Evolutionary conservation across 1,284 basidiomycete species (phyloP).

Genomic region (Naganishia liquefaciens): DNA sequence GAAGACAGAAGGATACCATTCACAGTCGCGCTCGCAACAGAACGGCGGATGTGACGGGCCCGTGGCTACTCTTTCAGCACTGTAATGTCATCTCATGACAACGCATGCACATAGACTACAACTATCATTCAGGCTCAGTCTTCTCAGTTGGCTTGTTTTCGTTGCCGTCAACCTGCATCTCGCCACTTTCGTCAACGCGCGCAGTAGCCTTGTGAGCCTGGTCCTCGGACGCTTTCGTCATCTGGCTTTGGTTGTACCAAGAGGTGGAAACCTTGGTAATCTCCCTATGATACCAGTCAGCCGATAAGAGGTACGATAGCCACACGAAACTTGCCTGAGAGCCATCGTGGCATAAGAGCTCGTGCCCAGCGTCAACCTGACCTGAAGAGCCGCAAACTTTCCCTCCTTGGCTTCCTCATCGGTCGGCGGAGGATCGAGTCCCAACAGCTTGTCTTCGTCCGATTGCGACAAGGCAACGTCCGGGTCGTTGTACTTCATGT

Average conservation of each 20-base stretch:
- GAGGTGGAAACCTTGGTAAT: constrained; percentile 90
- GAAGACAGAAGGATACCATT: no score
- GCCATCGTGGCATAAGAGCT: constrained; percentile 96
- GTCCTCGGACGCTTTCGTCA: constrained; percentile 79
- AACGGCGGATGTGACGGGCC: no score
- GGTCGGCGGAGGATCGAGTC: constrained; percentile 68
- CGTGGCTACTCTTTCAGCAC: no score
- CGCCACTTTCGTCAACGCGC: constrained; percentile 6
- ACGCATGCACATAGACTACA: no score
- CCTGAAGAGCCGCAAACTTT: constrained; percentile 79
- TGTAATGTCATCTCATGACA: no score
- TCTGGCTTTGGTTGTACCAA: constrained; percentile 75
- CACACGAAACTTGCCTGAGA: constrained; percentile 57
- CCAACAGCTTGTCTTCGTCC: constrained; percentile 87
- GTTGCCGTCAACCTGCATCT: not conserved
- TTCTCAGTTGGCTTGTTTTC: not conserved
- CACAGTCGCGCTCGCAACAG: no score
- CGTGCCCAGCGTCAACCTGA: constrained; percentile 75
- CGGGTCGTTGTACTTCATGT: constrained; percentile 87
- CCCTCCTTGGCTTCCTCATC: constrained; percentile 57
- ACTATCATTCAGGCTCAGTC: not conserved
- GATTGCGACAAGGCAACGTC: constrained; percentile 86
- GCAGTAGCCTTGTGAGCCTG: constrained; percentile 53
- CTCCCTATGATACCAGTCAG: constrained; percentile 54
- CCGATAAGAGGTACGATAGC: not conserved